Conservation (phyloP, 768 basidiomycete genomes). For the Russula emetica region DNA sequence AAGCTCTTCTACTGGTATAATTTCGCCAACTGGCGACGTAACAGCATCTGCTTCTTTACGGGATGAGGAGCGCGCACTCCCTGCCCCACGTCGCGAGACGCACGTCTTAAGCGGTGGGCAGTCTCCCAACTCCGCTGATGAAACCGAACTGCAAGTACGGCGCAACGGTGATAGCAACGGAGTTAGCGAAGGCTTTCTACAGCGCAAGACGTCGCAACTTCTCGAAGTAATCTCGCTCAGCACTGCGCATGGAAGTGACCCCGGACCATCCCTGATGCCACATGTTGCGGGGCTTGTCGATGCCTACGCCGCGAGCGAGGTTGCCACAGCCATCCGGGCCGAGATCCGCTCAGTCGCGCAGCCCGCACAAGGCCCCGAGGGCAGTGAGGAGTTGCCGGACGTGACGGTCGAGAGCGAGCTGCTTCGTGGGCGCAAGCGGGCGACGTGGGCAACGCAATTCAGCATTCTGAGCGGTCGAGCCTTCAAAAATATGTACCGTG, state of each 20-base stretch:
- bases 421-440: conserved; percentile 70
- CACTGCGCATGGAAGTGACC: conserved; percentile 33
- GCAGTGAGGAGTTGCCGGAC: conserved; percentile 54
- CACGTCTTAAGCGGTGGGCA: conserved; percentile 26
- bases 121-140: conserved; percentile 40
- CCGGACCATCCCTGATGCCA: conserved; percentile 41
- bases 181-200: conserved; percentile 44
- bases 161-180: conserved; percentile 43
- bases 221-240: conserved; percentile 50
- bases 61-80: conserved; percentile 69
- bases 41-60: conserved; percentile 38
- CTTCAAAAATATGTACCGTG: conserved; percentile 97
- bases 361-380: conserved; percentile 33
- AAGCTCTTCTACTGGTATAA: conserved; percentile 31
- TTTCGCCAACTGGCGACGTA: conserved; percentile 36
- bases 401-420: conserved; percentile 63
- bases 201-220: conserved; percentile 69
- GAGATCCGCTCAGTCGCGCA: conserved; percentile 52
- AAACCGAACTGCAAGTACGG: conserved; percentile 50
- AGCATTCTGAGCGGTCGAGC: conserved; percentile 90
- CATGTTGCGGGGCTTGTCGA: conserved; percentile 69
- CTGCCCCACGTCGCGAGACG: background rate
- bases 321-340: conserved; percentile 55
- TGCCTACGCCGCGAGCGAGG: conserved; percentile 61
- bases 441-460: conserved; percentile 88